Percentiles rank a stretch among this genome's conserved stretches.
These are phyloP conservation scores for Diaporthe citri DNA, from an alignment of 2,329 filamentous ascomycete genomes.

Conservation along the genomic window DNA sequence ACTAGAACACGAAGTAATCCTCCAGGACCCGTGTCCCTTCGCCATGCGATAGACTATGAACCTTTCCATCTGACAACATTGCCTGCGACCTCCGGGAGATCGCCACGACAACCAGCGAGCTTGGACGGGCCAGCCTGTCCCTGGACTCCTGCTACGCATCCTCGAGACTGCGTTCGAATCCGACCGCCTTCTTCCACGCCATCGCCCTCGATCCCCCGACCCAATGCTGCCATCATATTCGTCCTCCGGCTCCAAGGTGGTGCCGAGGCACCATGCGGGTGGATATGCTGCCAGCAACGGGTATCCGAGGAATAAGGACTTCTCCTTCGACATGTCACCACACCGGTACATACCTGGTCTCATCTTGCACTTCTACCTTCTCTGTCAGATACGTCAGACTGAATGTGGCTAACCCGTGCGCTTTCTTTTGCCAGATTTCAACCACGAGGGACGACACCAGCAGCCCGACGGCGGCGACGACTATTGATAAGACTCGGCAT, in stretches of 20 bases:
- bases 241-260: constrained; percentile 73
- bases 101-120: constrained; percentile 26
- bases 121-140: constrained; percentile 40
- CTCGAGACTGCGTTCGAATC: constrained; percentile 39
- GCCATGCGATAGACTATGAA: constrained; percentile 35
- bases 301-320: constrained; percentile 75
- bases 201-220: constrained; percentile 33
- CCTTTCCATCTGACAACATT: constrained; percentile 33
- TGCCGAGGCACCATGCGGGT: constrained; percentile 83
- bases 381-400: background rate
- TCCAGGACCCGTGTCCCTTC: constrained; percentile 7
- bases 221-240: constrained; percentile 73
- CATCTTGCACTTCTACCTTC: constrained; percentile 25
- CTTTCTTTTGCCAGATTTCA: constrained; percentile 75
- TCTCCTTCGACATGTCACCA: constrained; percentile 86
- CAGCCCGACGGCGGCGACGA: constrained; percentile 79
- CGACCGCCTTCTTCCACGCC: constrained; percentile 8
- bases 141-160: constrained; percentile 36
- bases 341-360: constrained; percentile 76
- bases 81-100: constrained; percentile 31
- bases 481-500: constrained; percentile 77
- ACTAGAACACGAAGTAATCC: constrained; percentile 35
- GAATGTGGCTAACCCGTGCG: constrained; percentile 40
- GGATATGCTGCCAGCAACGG: constrained; percentile 80
- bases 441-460: constrained; percentile 80